phyloP scores from a whole-genome alignment of 768 basidiomycete genomes.

The Serendipita vermifera region DNA sequence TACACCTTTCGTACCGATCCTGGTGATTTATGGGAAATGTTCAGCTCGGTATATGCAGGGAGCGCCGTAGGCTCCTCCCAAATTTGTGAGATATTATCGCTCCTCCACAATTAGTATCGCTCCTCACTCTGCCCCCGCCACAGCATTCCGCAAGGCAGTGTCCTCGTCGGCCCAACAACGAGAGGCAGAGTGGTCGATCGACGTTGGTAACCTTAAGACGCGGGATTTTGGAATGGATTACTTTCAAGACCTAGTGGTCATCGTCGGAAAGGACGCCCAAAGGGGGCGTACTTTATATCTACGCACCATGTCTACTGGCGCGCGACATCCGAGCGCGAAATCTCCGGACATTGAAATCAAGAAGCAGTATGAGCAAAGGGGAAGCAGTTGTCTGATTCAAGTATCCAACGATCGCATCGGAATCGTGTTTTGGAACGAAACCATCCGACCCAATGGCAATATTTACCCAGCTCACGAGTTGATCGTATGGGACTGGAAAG shows the following conservation, averaged over 20 bases:
- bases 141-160: background rate
- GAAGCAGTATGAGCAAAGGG: background rate
- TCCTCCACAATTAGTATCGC: too few species aligned
- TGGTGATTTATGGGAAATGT: background rate
- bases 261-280: background rate
- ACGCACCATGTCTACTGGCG: background rate
- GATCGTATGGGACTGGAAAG: background rate
- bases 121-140: background rate
- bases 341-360: background rate
- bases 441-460: background rate
- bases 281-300: background rate
- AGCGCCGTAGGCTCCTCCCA: too few species aligned
- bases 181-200: background rate
- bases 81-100: too few species aligned
- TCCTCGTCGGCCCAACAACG: background rate
- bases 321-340: background rate
- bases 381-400: background rate
- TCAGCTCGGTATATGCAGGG: background rate
- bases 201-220: background rate
- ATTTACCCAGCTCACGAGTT: background rate
- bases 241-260: conserved; percentile 1
- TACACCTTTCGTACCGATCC: background rate
- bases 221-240: conserved; percentile 4
- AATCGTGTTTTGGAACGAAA: background rate
- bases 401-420: background rate